These are phyloP conservation scores for Emmonsiellopsis sp. DNA, from an alignment of 2,329 filamentous ascomycete species.

Conservation along the genomic window DNA sequence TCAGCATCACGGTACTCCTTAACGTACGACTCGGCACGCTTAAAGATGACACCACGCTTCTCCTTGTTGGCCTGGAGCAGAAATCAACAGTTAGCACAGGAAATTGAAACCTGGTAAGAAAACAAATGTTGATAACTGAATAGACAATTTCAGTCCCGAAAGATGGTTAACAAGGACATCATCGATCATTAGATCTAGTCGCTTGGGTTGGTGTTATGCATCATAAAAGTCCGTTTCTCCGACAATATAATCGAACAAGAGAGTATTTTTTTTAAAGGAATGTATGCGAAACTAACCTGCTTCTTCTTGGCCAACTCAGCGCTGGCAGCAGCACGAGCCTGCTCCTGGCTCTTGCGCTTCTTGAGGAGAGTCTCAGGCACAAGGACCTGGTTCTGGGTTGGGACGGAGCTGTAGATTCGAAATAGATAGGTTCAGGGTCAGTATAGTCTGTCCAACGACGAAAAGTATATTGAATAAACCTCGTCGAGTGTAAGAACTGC, in stretches of 20 bases:
- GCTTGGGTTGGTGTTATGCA: constrained; percentile 74
- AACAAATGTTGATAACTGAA: constrained; percentile 17
- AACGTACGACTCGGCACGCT: constrained; percentile 99
- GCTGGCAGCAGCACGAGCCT: constrained; percentile 83
- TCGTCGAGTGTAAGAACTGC: constrained; percentile 86
- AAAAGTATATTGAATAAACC: constrained; percentile 55
- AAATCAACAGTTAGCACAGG: constrained; percentile 20
- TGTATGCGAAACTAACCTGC: constrained; percentile 57
- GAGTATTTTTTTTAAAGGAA: neutral
- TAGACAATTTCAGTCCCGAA: constrained; percentile 62
- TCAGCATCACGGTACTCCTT: constrained; percentile 98
- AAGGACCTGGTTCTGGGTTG: constrained; percentile 89
- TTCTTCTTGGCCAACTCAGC: constrained; percentile 78
- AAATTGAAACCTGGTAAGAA: constrained; percentile 5
- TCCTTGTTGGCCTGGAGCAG: constrained; percentile 78
- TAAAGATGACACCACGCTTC: constrained; percentile 98
- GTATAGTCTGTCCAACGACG: constrained; percentile 66
- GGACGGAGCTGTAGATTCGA: constrained; percentile 61
- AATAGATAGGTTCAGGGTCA: constrained; percentile 37
- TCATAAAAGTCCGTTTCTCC: constrained; percentile 50
- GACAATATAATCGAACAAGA: constrained; percentile 12
- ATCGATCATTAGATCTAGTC: constrained; percentile 92
- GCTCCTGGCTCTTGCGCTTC: constrained; percentile 99
- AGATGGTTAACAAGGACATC: constrained; percentile 61
- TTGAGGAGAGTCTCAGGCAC: constrained; percentile 99